Evolutionary conservation across 2,329 filamentous ascomycete genomes (phyloP).

Genomic region (Aspergillus sp.): DNA sequence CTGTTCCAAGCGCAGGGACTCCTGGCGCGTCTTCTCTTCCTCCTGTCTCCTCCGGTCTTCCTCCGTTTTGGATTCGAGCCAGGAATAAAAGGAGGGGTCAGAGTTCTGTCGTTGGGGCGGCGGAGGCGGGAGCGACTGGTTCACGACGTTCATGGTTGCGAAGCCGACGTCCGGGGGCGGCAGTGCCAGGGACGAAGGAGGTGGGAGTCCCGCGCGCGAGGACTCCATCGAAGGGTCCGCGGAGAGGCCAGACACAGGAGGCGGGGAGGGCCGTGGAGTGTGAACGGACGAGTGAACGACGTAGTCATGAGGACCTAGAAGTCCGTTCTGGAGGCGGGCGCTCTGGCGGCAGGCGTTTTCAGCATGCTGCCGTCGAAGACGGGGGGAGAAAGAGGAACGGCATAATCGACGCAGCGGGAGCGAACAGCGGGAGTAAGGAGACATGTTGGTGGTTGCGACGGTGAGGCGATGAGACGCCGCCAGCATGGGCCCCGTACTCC

Average conservation of each 20-base stretch:
- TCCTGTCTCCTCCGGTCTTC: conserved; percentile 65
- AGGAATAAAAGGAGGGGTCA: conserved; percentile 69
- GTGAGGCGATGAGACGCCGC: not conserved
- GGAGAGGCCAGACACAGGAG: conserved; percentile 31
- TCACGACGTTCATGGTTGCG: conserved; percentile 39
- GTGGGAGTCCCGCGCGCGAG: conserved; percentile 67
- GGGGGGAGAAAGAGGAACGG: not conserved
- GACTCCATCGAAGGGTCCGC: conserved; percentile 61
- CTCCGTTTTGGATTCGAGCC: conserved; percentile 69
- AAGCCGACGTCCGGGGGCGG: conserved; percentile 40
- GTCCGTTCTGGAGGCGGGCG: conserved; percentile 36
- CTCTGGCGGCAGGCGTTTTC: not conserved
- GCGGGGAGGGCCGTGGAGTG: conserved; percentile 36
- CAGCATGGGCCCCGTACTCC: not conserved
- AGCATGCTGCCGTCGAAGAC: not conserved
- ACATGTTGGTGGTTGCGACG: not conserved
- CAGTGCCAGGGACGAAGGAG: conserved; percentile 64
- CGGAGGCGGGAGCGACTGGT: conserved; percentile 57
- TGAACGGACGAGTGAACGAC: conserved; percentile 41
- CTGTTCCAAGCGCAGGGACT: conserved; percentile 67
- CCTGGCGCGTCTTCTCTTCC: conserved; percentile 65
- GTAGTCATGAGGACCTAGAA: conserved; percentile 50
- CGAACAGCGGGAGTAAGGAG: not conserved
- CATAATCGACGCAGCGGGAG: not conserved
- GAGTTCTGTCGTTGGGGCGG: conserved; percentile 65